Evolutionary conservation across 2,329 filamentous ascomycete species (phyloP), one percentile per base, ranked within the genome.

Genomic region (Apiospora pterosperma): DNA sequence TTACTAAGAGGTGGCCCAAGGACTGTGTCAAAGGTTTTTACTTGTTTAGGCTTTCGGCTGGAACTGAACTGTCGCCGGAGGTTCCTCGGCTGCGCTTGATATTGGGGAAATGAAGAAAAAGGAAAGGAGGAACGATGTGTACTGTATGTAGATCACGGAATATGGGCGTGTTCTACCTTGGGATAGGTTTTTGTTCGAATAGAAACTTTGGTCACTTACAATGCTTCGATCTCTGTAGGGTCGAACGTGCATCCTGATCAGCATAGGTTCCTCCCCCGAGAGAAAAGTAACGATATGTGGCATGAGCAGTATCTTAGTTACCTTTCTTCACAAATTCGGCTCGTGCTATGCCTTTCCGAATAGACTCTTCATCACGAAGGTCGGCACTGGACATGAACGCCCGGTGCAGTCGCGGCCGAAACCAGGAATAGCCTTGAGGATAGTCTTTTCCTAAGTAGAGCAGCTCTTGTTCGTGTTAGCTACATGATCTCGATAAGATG

Each of bases 301-400:
- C n/a, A 23, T 39, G n/a, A 38, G 12, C n/a, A 60, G 6, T 60
- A 14, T 19, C 7, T 23, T 16, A 64, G 73, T n/a, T 74, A 93
- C 93, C 93, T 84, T 96, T 97, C 78, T 92, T 96, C 4, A 98
- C 93, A 77, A 91, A 97, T 69, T 96, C 88, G 0, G 93, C 95
- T 66, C 90, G 84, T 44, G 86, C 84, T 64, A 99, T 92, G 0
- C 88, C 92, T 66, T 89, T 84, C 48, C 83, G 84, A 61, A 99
- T 97, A 72, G 92, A 84, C 8, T 85, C 86, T 67, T 95, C 90
- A 69, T 96, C 88, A 2, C 81, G 84, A 65, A 97, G 74, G 44
- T 84, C 78, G 2, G 89, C 86, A 70, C 96, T 93, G 59, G 88
- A 87, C 69, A 89, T 87, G 79, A 98, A 99, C 0, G 95, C 95